These are phyloP conservation scores for Saccharomycopsis fermentans DNA, from an alignment of 805 yeast species.

Conservation along the genomic window DNA sequence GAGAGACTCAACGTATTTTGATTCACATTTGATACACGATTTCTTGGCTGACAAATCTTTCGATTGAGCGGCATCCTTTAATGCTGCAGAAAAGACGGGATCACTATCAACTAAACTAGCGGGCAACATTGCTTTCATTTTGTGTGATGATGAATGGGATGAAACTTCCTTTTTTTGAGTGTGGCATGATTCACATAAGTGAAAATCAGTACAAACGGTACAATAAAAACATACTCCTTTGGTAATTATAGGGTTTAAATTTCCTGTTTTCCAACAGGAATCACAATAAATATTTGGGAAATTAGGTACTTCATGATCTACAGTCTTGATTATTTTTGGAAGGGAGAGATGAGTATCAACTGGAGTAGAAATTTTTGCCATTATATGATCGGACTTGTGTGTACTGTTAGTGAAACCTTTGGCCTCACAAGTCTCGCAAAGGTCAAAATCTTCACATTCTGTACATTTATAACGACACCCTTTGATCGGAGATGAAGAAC, in stretches of 20 bases:
- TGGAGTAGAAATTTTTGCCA: constrained; percentile 1
- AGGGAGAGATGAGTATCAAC: background rate
- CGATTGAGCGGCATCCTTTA: background rate
- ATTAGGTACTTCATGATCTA: background rate
- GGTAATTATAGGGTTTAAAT: background rate
- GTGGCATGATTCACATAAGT: constrained; percentile 34
- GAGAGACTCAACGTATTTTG: background rate
- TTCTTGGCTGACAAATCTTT: constrained; percentile 22
- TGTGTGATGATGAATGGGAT: constrained; percentile 12
- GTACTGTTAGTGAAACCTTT: constrained; percentile 13
- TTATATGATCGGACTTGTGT: constrained; percentile 11
- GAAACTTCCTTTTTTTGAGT: constrained; percentile 8
- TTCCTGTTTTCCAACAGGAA: constrained; percentile 19
- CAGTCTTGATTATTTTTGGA: background rate
- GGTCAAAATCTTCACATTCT: constrained; percentile 39
- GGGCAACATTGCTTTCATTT: constrained; percentile 17
- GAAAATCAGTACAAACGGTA: constrained; percentile 38
- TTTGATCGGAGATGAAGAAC: constrained; percentile 16
- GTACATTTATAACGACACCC: constrained; percentile 41
- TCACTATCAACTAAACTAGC: background rate
- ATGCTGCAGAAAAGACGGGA: background rate
- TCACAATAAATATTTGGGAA: background rate
- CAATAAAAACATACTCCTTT: constrained; percentile 39
- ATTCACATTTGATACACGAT: constrained; percentile 21
- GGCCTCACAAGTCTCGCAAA: constrained; percentile 31